These are phyloP conservation scores for Epicoccum sorghinum DNA, from an alignment of 2,329 filamentous ascomycete genomes.

Conservation along the genomic window DNA sequence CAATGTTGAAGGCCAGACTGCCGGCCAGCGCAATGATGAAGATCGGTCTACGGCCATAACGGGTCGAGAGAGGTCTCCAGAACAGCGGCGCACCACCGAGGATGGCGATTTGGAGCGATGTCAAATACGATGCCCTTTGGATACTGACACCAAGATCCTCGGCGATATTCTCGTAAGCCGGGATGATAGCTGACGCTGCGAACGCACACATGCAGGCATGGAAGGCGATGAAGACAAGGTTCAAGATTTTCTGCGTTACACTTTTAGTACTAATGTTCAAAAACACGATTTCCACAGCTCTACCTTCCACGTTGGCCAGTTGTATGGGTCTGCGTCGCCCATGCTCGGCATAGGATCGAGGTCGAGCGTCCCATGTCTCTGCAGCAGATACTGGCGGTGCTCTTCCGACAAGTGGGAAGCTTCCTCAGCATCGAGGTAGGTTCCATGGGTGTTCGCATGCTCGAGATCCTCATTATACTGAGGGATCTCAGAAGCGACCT, in stretches of 20 bases:
- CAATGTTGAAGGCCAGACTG: conserved; percentile 59
- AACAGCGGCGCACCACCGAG: conserved; percentile 61
- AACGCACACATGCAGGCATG: conserved; percentile 65
- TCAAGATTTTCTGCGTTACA: conserved; percentile 55
- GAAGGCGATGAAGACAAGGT: conserved; percentile 62
- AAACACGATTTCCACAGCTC: background rate
- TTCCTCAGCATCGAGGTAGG: conserved; percentile 34
- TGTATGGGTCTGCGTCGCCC: conserved; percentile 61
- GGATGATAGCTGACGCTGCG: conserved; percentile 60
- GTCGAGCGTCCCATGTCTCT: conserved; percentile 60
- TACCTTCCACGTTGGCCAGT: conserved; percentile 61
- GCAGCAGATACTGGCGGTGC: conserved; percentile 58
- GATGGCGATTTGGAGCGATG: conserved; percentile 61
- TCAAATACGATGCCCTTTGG: conserved; percentile 60
- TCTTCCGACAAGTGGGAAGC: conserved; percentile 48
- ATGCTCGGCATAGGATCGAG: conserved; percentile 60
- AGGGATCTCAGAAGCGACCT: conserved; percentile 4
- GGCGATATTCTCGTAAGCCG: conserved; percentile 61
- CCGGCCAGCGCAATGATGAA: conserved; percentile 59
- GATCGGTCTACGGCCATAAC: conserved; percentile 61
- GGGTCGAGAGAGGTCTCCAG: conserved; percentile 62
- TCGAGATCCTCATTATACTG: conserved; percentile 31
- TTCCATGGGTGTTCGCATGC: conserved; percentile 35
- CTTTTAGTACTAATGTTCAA: background rate
- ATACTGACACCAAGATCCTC: conserved; percentile 57